Evolutionary conservation across 495 filamentous ascomycete genomes (phyloP).

Genomic region (Beverwykella pulmonaria): DNA sequence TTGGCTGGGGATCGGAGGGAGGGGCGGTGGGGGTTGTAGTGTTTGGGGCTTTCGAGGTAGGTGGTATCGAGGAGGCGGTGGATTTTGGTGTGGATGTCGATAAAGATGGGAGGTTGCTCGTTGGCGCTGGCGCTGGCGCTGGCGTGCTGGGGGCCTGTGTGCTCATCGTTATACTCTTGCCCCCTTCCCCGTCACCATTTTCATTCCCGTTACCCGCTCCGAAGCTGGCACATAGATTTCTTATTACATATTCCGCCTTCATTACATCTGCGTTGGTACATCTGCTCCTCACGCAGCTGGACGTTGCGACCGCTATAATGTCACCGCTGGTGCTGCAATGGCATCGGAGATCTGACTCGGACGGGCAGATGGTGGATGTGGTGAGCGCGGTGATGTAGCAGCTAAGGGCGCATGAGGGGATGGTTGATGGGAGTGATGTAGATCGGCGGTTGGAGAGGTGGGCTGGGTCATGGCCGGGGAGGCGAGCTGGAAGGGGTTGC

Average conservation of each 20-base stretch:
- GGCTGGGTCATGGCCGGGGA: too few relatives aligned
- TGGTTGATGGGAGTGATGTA: background rate
- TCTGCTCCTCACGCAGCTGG: slow-evolving; percentile 2
- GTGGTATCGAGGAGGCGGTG: background rate
- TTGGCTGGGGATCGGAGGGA: background rate
- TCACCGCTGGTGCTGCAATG: slow-evolving; percentile 15
- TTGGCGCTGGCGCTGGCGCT: background rate
- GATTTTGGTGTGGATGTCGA: background rate
- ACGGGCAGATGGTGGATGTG: slow-evolving; percentile 11
- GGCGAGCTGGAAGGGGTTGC: too few relatives aligned
- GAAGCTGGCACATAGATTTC: background rate
- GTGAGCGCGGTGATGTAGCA: slow-evolving; percentile 23
- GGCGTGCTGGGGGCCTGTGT: background rate
- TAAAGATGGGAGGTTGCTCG: background rate
- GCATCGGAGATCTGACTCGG: slow-evolving; percentile 24
- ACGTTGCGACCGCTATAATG: background rate
- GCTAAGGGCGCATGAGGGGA: slow-evolving; percentile 17
- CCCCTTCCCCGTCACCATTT: too few relatives aligned
- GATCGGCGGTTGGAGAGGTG: background rate
- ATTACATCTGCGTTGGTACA: background rate
- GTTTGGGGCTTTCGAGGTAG: background rate
- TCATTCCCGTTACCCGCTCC: slow-evolving; percentile 4
- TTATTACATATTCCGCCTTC: background rate
- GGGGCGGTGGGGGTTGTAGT: background rate
- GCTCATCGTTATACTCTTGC: background rate